phyloP scores from a whole-genome alignment of 208 protist genomes.

The Trypanosoma lewisi region DNA sequence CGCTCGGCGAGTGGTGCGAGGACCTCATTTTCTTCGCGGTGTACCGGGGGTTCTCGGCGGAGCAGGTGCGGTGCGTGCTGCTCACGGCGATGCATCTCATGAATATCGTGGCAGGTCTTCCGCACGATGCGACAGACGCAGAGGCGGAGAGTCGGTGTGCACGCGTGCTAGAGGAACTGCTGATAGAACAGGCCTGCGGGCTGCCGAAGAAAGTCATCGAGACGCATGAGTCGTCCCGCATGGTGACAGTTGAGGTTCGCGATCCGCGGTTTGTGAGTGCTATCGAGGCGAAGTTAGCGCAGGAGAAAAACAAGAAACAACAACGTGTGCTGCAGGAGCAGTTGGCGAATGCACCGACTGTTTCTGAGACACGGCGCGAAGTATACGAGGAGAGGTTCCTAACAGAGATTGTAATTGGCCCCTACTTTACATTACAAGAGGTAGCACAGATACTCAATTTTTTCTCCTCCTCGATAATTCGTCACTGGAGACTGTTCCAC shows the following conservation, averaged over 20 bases:
- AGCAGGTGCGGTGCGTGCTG: slow-evolving; percentile 68
- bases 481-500: slow-evolving; percentile 64
- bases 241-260: slow-evolving; percentile 35
- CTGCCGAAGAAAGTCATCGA: slow-evolving; percentile 37
- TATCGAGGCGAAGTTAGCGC: slow-evolving; percentile 42
- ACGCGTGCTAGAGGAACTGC: slow-evolving; percentile 34
- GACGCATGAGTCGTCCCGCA: slow-evolving; percentile 20
- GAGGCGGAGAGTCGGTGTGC: slow-evolving; percentile 31
- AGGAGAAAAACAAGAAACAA: slow-evolving; percentile 57
- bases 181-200: slow-evolving; percentile 50
- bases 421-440: slow-evolving; percentile 61
- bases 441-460: slow-evolving; percentile 52
- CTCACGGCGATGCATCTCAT: slow-evolving; percentile 55
- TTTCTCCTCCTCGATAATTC: slow-evolving; percentile 49
- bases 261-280: slow-evolving; percentile 45
- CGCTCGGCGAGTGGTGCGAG: slow-evolving; percentile 75
- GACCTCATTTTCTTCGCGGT: slow-evolving; percentile 51
- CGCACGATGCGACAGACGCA: slow-evolving; percentile 16
- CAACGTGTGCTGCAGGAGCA: slow-evolving; percentile 36
- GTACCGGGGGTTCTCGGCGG: slow-evolving; percentile 37
- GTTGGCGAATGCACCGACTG: slow-evolving; percentile 34
- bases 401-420: slow-evolving; percentile 50
- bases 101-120: slow-evolving; percentile 28
- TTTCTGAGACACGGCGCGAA: slow-evolving; percentile 18
- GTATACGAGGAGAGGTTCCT: slow-evolving; percentile 31